Evolutionary conservation across 495 filamentous ascomycete genomes (phyloP).

Genomic region (Neurospora sp.): DNA sequence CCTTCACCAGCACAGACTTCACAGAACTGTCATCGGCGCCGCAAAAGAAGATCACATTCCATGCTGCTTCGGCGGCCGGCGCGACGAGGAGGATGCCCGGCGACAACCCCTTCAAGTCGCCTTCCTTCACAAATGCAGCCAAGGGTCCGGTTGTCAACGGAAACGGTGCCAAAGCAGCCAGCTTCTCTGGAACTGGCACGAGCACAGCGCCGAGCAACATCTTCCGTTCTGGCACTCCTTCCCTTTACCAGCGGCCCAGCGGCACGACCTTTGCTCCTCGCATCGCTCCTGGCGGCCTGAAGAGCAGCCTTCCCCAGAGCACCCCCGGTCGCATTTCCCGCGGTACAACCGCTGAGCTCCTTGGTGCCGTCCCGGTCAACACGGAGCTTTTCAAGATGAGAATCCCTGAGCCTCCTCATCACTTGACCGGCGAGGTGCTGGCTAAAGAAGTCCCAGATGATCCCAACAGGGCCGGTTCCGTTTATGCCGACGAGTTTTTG

Average conservation of each 20-base stretch:
- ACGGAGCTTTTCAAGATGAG: constrained; percentile 37
- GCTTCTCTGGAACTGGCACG: constrained; percentile 15
- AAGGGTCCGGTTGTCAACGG: not conserved
- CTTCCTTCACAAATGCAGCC: not conserved
- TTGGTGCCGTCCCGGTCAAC: constrained; percentile 20
- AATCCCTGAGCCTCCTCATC: constrained; percentile 34
- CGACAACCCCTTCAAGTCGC: constrained; percentile 24
- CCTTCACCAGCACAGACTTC: constrained; percentile 19
- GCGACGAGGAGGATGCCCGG: constrained; percentile 20
- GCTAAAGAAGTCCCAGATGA: constrained; percentile 35
- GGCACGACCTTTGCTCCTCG: constrained; percentile 28
- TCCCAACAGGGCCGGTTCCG: constrained; percentile 26
- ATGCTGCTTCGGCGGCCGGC: not conserved
- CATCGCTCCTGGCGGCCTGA: constrained; percentile 18
- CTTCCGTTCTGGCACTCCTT: constrained; percentile 28
- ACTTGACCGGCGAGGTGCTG: constrained; percentile 36
- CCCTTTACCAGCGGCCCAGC: constrained; percentile 17
- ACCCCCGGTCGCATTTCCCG: constrained; percentile 21
- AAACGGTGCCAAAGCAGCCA: constrained; percentile 10
- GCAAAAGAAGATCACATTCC: not conserved
- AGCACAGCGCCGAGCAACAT: constrained; percentile 22
- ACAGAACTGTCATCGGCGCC: constrained; percentile 8
- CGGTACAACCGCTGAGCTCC: constrained; percentile 17
- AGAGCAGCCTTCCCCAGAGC: constrained; percentile 25
- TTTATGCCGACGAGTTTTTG: constrained; percentile 42